Percentiles rank a stretch among this genome's conserved stretches.
These are phyloP conservation scores for Pleurotus platypus DNA, from an alignment of 768 basidiomycete genomes.

Conservation along the genomic window DNA sequence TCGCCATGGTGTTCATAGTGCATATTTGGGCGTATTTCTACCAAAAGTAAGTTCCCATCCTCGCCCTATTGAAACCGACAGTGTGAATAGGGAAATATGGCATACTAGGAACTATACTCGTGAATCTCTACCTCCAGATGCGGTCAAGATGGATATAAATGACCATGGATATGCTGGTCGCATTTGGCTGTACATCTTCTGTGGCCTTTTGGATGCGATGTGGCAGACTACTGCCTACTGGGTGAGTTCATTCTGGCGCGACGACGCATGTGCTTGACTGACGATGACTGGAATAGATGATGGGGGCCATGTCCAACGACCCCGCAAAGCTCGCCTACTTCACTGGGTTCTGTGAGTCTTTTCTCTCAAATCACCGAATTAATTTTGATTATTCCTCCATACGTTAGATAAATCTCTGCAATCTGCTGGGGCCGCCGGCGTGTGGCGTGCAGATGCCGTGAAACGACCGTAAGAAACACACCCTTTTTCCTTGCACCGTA, in stretches of 20 bases:
- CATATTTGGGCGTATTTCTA: constrained; percentile 77
- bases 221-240: constrained; percentile 84
- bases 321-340: constrained; percentile 77
- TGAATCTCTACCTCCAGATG: constrained; percentile 31
- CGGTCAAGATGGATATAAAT: constrained; percentile 54
- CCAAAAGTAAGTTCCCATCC: constrained; percentile 43
- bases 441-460: constrained; percentile 68
- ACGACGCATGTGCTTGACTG: background rate
- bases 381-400: background rate
- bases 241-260: constrained; percentile 21
- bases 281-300: constrained; percentile 26
- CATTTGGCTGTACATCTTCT: constrained; percentile 65
- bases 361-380: background rate
- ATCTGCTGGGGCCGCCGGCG: constrained; percentile 69
- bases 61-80: background rate
- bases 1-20: constrained; percentile 65
- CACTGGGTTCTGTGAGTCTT: constrained; percentile 72
- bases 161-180: constrained; percentile 51
- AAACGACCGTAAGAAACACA: constrained; percentile 47
- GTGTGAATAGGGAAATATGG: background rate
- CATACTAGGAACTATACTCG: constrained; percentile 55
- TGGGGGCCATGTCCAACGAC: constrained; percentile 85
- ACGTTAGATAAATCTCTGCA: constrained; percentile 65
- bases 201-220: constrained; percentile 74
- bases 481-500: no score